These are phyloP conservation scores for Lithohypha guttulata DNA, from an alignment of 2,329 filamentous ascomycete genomes.

Conservation along the genomic window DNA sequence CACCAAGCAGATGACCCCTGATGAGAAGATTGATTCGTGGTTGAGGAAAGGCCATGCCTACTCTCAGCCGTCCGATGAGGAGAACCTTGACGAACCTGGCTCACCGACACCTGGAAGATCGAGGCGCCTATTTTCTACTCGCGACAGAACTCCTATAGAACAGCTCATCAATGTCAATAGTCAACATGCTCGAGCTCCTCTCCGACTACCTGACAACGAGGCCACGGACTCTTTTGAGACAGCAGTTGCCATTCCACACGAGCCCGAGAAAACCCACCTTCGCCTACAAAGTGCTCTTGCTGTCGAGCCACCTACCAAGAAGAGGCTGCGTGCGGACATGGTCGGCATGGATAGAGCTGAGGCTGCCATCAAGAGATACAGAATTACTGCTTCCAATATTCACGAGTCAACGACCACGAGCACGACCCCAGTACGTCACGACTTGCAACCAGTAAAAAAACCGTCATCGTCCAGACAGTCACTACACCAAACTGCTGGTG, in stretches of 20 bases:
- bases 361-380: conserved; percentile 3
- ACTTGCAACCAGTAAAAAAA: no score
- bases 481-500: no score
- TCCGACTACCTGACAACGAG: background rate
- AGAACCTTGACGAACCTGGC: conserved; percentile 3
- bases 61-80: background rate
- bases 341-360: background rate
- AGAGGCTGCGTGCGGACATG: background rate
- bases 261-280: background rate
- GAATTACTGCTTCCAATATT: no score
- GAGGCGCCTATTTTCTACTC: background rate
- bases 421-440: no score
- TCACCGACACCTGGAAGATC: background rate
- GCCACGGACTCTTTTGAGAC: conserved; percentile 5
- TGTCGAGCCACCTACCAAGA: background rate
- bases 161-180: conserved; percentile 5
- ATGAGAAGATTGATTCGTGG: conserved; percentile 14
- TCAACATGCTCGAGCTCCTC: conserved; percentile 1
- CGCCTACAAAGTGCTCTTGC: conserved; percentile 6
- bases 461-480: no score
- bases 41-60: conserved; percentile 10
- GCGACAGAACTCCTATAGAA: conserved; percentile 5
- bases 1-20: background rate
- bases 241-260: background rate
- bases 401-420: no score